phyloP scores from a whole-genome alignment of 768 basidiomycete genomes.

The Auricularia auricula-judae region DNA sequence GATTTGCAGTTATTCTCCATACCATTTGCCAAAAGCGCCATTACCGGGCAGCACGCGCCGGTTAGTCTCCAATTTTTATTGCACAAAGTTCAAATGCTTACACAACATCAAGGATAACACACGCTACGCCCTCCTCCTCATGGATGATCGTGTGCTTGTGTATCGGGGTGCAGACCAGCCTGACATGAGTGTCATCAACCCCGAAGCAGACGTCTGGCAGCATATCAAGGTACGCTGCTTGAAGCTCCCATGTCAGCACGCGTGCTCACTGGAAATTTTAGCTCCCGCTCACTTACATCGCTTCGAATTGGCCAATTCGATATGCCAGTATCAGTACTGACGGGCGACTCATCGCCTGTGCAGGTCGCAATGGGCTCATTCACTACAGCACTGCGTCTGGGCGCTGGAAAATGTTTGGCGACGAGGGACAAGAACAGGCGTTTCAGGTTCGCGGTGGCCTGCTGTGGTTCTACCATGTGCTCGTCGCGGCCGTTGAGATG shows the following conservation, averaged over 20 bases:
- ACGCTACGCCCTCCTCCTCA: constrained; percentile 87
- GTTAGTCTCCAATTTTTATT: constrained; percentile 31
- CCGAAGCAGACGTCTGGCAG: constrained; percentile 97
- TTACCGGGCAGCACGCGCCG: constrained; percentile 83
- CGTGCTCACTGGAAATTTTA: constrained; percentile 18
- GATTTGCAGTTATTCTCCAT: constrained; percentile 72
- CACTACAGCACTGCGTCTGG: constrained; percentile 94
- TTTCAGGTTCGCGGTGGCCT: constrained; percentile 85
- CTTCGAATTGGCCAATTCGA: constrained; percentile 87
- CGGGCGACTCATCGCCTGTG: constrained; percentile 84
- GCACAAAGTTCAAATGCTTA: too few relatives aligned
- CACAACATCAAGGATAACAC: constrained; percentile 66
- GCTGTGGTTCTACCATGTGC: constrained; percentile 92
- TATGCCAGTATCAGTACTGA: constrained; percentile 87
- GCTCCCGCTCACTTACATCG: constrained; percentile 84
- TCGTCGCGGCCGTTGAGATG: constrained; percentile 83
- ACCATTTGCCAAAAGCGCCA: constrained; percentile 92
- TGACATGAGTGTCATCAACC: constrained; percentile 96
- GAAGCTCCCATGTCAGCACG: too few relatives aligned
- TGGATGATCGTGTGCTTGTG: constrained; percentile 87
- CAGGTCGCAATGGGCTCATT: constrained; percentile 79
- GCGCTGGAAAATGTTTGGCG: constrained; percentile 84
- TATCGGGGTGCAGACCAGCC: constrained; percentile 97
- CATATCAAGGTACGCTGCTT: constrained; percentile 61
- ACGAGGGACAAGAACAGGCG: constrained; percentile 72